phyloP scores from a whole-genome alignment of 345 rosid species.

The Excoecaria cochinchinensis region DNA sequence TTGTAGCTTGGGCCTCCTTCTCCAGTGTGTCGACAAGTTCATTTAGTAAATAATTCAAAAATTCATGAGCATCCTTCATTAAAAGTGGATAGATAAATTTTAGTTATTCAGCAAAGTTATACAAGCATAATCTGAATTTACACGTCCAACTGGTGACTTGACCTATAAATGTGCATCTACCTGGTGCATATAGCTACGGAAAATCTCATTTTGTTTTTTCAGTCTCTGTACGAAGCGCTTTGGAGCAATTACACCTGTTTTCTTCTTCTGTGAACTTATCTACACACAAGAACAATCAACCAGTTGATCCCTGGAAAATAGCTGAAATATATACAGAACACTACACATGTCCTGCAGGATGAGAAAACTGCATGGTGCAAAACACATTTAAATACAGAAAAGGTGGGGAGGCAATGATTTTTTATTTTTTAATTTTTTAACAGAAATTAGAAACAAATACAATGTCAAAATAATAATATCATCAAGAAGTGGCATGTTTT shows the following conservation, averaged over 20 bases:
- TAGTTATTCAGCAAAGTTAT: background rate
- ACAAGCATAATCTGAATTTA: background rate
- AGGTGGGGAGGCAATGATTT: background rate
- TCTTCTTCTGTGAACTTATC: conserved; percentile 99
- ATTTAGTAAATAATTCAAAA: conserved; percentile 92
- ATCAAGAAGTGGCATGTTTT: background rate
- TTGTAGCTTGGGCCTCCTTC: conserved; percentile 87
- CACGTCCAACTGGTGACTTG: background rate
- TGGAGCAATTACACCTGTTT: conserved; percentile 98
- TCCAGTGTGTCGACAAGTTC: conserved; percentile 98
- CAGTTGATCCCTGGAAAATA: conserved; percentile 10
- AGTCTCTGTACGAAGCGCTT: conserved; percentile 96
- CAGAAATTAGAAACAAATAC: background rate
- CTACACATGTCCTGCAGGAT: background rate
- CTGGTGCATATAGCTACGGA: conserved; percentile 99
- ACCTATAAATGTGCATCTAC: conserved; percentile 31
- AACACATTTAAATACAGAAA: background rate
- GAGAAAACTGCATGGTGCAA: background rate
- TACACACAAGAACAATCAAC: conserved; percentile 33
- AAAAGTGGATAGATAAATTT: background rate
- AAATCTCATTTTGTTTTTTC: conserved; percentile 98
- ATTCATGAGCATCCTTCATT: conserved; percentile 96
- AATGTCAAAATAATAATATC: background rate
- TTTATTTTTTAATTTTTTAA: background rate
- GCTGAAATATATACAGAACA: conserved; percentile 13